These are phyloP conservation scores for Euphorbia schlechtendalii DNA, from an alignment of 441 rosid genomes.

Conservation along the genomic window DNA sequence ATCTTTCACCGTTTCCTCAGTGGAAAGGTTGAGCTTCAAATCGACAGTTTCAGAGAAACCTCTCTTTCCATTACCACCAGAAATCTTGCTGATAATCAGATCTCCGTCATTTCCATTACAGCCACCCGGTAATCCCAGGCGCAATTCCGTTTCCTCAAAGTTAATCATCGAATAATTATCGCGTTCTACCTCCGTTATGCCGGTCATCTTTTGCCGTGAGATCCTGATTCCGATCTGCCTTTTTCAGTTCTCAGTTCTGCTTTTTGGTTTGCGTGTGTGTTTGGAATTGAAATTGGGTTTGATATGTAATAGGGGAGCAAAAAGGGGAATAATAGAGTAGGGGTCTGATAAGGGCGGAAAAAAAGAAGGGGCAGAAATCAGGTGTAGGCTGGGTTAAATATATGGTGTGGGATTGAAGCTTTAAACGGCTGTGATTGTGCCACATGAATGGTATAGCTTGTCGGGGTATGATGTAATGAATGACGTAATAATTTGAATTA, in stretches of 20 bases:
- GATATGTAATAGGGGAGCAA: constrained; percentile 10
- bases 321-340: neutral
- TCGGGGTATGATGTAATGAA: constrained; percentile 50
- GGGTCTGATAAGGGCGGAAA: neutral
- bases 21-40: constrained; percentile 76
- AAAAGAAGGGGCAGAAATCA: constrained; percentile 18
- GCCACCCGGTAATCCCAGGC: constrained; percentile 61
- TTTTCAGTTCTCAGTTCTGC: neutral
- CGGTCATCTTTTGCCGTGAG: constrained; percentile 2
- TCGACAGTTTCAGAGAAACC: constrained; percentile 79
- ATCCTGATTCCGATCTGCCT: neutral
- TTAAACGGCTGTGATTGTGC: constrained; percentile 37
- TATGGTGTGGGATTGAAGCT: constrained; percentile 10
- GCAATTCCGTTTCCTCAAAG: constrained; percentile 80
- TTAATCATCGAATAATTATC: constrained; percentile 42
- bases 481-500: constrained; percentile 36
- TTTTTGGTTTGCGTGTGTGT: neutral
- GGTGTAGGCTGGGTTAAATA: constrained; percentile 21
- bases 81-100: constrained; percentile 1
- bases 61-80: constrained; percentile 48
- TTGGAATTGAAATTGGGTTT: neutral
- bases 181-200: constrained; percentile 14
- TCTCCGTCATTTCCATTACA: constrained; percentile 25
- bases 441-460: constrained; percentile 34
- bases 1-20: constrained; percentile 23